Conservation (phyloP, 1,139 yeast species). For the Lizanozyma gosingica region DNA sequence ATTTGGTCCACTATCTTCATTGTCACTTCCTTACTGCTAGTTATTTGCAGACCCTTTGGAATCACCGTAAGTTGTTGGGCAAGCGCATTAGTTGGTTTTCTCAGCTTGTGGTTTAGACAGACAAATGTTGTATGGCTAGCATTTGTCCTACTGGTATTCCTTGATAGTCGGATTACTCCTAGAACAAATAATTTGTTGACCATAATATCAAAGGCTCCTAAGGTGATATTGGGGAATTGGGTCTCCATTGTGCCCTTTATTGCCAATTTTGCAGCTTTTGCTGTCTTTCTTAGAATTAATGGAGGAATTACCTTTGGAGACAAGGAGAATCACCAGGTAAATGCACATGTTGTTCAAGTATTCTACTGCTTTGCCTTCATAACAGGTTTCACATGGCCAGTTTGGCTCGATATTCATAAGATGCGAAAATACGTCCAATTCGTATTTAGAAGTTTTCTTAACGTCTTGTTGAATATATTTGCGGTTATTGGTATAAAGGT, state of each 20-base stretch:
- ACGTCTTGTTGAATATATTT: constrained; percentile 9
- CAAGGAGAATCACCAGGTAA: constrained; percentile 69
- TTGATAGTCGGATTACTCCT: constrained; percentile 40
- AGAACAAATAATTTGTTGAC: constrained; percentile 7
- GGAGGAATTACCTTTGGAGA: constrained; percentile 86
- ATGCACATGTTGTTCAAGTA: constrained; percentile 69
- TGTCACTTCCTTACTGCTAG: constrained; percentile 32
- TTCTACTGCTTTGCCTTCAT: constrained; percentile 68
- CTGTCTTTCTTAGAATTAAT: constrained; percentile 49
- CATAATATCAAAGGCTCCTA: constrained; percentile 13
- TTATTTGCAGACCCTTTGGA: constrained; percentile 13
- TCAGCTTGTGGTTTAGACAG: constrained; percentile 71
- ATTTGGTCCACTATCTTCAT: constrained; percentile 80
- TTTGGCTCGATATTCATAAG: constrained; percentile 44
- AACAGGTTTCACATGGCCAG: constrained; percentile 57
- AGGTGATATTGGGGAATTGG: constrained; percentile 17
- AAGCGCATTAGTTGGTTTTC: constrained; percentile 41
- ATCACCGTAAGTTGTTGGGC: constrained; percentile 10
- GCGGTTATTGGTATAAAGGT: constrained; percentile 29
- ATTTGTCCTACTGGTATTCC: constrained; percentile 46
- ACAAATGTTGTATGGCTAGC: constrained; percentile 86
- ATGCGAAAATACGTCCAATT: constrained; percentile 26
- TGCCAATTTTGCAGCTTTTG: constrained; percentile 44
- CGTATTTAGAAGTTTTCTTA: constrained; percentile 12
- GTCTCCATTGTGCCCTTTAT: constrained; percentile 39